Base-by-base conservation (phyloP, 2,329 filamentous ascomycete genomes). In the Graphium sp. region DNA sequence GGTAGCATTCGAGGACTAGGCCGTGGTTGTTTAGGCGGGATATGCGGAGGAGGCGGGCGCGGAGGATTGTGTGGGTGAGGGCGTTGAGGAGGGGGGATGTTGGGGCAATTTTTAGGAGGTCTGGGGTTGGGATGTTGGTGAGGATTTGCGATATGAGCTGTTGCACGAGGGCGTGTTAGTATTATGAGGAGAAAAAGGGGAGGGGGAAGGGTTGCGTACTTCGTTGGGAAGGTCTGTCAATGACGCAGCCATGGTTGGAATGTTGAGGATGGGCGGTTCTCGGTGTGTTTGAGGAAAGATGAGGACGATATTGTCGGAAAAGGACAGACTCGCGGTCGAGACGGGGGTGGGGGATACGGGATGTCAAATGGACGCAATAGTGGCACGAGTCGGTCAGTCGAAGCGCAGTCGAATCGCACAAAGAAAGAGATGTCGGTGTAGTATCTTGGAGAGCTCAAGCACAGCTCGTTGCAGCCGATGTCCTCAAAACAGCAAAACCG, bases 1-100 rank as follows among this genome's bases (percentile, higher is more conserved):
- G 79, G 43, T 78, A 85, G 46, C 77, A 82, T 52, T 87, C 79
- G 23, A 91, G 66, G 21, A 85, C 68, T 22, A 89, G 52, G 30
- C 73, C 66, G 42, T 81, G 68, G 21, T 70, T 63, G 21, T 62
- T 52, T 6, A 76, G 50, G 4, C 63, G 52, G 5, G 70, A 61
- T 13, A 70, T 67, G 13, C 62, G 47, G 26, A 71, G 53, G 2
- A 80, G 56, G 18, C 75, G 68, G 30, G 62, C 58, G 36, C 75
- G 67, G 5, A 80, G 49, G 27, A 79, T 63, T 18, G 67, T 62
- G 6, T 72, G 49, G 29, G 75, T 61, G 21, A 76, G 46, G 23
- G 56, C 62, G 43, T 74, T 61, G 39, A 80, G 64, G 17, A 66
- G 70, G 18, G 58, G 67, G 28, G 63, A 76, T 27, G 73, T 56